These are phyloP conservation scores for Citrus reticulata DNA, from an alignment of 345 rosid genomes.

Conservation along the genomic window DNA sequence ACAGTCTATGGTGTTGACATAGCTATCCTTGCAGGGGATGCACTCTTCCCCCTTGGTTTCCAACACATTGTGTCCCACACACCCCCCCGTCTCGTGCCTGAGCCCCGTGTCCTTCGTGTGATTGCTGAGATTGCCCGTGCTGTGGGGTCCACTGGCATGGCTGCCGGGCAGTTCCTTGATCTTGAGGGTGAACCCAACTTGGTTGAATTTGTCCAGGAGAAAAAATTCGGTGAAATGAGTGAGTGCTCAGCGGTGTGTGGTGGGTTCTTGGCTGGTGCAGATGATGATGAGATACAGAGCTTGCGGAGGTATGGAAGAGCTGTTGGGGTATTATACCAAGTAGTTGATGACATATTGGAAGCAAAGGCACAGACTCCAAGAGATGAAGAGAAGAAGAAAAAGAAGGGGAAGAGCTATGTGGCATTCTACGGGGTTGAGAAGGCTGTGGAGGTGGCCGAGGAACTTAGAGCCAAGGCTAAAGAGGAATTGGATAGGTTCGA, in stretches of 20 bases:
- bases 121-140: constrained; percentile 87
- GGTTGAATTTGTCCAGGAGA: constrained; percentile 66
- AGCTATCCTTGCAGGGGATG: constrained; percentile 96
- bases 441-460: constrained; percentile 66
- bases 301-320: constrained; percentile 84
- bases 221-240: constrained; percentile 82
- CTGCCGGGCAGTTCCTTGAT: constrained; percentile 93
- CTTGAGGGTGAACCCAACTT: constrained; percentile 70
- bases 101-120: constrained; percentile 55
- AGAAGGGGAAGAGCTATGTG: constrained; percentile 51
- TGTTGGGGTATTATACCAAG: constrained; percentile 81
- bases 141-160: constrained; percentile 95
- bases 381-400: constrained; percentile 24
- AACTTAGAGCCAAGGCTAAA: constrained; percentile 57
- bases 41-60: constrained; percentile 92
- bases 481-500: constrained; percentile 58
- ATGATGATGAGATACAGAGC: constrained; percentile 61
- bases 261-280: constrained; percentile 83
- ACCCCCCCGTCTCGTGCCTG: constrained; percentile 67
- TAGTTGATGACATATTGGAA: constrained; percentile 62
- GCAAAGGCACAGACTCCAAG: constrained; percentile 22
- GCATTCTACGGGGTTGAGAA: constrained; percentile 53
- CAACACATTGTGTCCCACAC: constrained; percentile 82
- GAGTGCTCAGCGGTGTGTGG: constrained; percentile 97
- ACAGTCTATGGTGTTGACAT: constrained; percentile 64